Base-by-base conservation (phyloP, 2,329 filamentous ascomycete genomes). In the Pestalotiopsis sp. region DNA sequence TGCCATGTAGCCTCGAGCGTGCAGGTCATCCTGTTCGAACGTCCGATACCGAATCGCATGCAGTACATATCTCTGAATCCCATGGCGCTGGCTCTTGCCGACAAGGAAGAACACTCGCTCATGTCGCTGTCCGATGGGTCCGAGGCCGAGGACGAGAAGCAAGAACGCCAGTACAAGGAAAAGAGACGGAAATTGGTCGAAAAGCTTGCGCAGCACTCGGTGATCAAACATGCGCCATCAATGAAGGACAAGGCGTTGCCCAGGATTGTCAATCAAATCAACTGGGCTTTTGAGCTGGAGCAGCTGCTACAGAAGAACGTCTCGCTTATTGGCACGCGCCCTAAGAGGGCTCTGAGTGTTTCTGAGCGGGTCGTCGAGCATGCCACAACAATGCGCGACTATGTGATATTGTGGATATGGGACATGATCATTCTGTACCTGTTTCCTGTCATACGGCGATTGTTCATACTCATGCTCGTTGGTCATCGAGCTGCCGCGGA, bases 331-430 rank as follows among this genome's bases (percentile, higher is more conserved):
- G 93, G 94, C 0, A 89, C 92, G 49, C 89, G 95, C 41, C 90
- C 91, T 61, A 95, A 95, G 80, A 89, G 96, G 72, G 92, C 91
- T 67, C 86, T 97, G 71, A 99, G 96, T 79, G 95, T 99, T 63
- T 95, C 94, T 57, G 96, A 99, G 83, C 89, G 93, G 63, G 93
- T 99, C 3, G 95, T 97, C 7, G 94, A 98, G 80, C 97, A 95
- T 52, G 97, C 96, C 4, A 93, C 92, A 31, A 94, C 94, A 3
- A 87, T 96, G 76, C 92, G 93, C 84, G 93, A 95, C 73, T 90
- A 93, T 70, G 83, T 94, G 38, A 81, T 92, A 65, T 80, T 91
- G 31, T 89, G 87, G 75, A 76, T 95, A 36, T 93, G 91, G 84
- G 88, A 93, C 65, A 79, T 94, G 52, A 87, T 94, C 69, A 90